Evolutionary conservation across 2,329 filamentous ascomycete species (phyloP).

Genomic region (Keithomyces neogunnii): DNA sequence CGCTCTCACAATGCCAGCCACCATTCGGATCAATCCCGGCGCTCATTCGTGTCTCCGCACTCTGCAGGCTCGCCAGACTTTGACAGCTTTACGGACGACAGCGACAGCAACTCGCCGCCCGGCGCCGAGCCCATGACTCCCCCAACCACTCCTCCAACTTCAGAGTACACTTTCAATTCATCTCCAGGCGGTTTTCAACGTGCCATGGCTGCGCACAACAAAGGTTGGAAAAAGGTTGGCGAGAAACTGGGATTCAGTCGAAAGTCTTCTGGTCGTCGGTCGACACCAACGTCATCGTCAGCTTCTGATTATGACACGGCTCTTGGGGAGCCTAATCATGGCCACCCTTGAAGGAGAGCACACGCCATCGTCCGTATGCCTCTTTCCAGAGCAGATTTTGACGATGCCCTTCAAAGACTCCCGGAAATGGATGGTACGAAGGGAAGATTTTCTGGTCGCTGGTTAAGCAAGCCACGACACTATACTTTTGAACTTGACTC

Average conservation of each 20-base stretch:
- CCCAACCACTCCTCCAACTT: constrained; percentile 61
- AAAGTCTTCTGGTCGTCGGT: constrained; percentile 38
- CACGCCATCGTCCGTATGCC: neutral
- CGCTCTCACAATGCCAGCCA: constrained; percentile 4
- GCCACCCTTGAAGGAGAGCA: constrained; percentile 16
- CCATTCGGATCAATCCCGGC: constrained; percentile 7
- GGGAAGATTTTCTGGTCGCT: no score
- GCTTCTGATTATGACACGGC: constrained; percentile 26
- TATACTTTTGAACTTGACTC: neutral
- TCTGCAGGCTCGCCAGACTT: constrained; percentile 37
- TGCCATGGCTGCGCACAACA: constrained; percentile 45
- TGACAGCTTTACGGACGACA: constrained; percentile 55
- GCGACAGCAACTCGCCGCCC: constrained; percentile 48
- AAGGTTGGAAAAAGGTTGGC: constrained; percentile 57
- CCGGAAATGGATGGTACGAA: no score
- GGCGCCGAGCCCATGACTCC: constrained; percentile 61
- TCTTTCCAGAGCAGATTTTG: no score
- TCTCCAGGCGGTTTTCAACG: constrained; percentile 47
- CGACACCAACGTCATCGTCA: constrained; percentile 33
- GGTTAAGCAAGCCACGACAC: neutral
- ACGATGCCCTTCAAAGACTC: no score
- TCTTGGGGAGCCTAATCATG: constrained; percentile 26
- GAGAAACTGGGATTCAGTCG: constrained; percentile 51
- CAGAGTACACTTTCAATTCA: constrained; percentile 43
- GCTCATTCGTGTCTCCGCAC: constrained; percentile 35